A percentile compares a stretch with the other conserved stretches of the same genome.
phyloP scores from a whole-genome alignment of 2,329 filamentous ascomycete species.

The Lasiodiplodia hormozganensis region DNA sequence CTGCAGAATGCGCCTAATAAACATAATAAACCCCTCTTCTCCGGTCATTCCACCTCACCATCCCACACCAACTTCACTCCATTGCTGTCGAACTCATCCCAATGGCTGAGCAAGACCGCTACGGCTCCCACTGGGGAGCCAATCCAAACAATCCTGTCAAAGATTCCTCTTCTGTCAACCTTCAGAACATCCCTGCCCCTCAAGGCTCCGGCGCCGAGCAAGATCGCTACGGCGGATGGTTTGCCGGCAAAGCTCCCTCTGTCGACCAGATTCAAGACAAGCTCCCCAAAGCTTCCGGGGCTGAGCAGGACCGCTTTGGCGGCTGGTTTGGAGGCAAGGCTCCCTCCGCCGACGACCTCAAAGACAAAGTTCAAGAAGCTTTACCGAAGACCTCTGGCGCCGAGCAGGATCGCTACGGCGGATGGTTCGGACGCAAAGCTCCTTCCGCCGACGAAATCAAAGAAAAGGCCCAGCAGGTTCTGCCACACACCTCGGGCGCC shows the following conservation, averaged over 20 bases:
- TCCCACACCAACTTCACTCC: neutral
- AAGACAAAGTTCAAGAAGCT: neutral
- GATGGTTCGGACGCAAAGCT: slow-evolving; percentile 6
- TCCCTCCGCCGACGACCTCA: neutral
- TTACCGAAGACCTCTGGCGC: slow-evolving; percentile 5
- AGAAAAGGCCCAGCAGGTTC: neutral
- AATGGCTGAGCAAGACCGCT: slow-evolving; percentile 31
- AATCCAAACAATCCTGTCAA: slow-evolving; percentile 27
- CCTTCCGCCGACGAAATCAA: slow-evolving; percentile 16
- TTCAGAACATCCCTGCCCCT: slow-evolving; percentile 18
- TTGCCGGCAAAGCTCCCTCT: slow-evolving; percentile 22
- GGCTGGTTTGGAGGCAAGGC: slow-evolving; percentile 26
- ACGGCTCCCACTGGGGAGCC: slow-evolving; percentile 26
- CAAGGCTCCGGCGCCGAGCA: slow-evolving; percentile 29
- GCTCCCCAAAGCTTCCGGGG: slow-evolving; percentile 12
- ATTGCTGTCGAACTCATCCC: slow-evolving; percentile 15
- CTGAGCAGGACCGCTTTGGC: slow-evolving; percentile 21
- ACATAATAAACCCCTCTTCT: slow-evolving; percentile 20
- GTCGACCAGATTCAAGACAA: slow-evolving; percentile 21
- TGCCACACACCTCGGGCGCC: slow-evolving; percentile 21
- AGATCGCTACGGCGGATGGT: slow-evolving; percentile 28
- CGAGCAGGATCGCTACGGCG: slow-evolving; percentile 12
- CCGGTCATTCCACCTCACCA: neutral
- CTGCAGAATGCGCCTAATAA: slow-evolving; percentile 6
- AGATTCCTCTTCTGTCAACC: slow-evolving; percentile 23